phyloP scores from a whole-genome alignment of 1,139 yeast species.

The Scheffersomyces cryptocercus region DNA sequence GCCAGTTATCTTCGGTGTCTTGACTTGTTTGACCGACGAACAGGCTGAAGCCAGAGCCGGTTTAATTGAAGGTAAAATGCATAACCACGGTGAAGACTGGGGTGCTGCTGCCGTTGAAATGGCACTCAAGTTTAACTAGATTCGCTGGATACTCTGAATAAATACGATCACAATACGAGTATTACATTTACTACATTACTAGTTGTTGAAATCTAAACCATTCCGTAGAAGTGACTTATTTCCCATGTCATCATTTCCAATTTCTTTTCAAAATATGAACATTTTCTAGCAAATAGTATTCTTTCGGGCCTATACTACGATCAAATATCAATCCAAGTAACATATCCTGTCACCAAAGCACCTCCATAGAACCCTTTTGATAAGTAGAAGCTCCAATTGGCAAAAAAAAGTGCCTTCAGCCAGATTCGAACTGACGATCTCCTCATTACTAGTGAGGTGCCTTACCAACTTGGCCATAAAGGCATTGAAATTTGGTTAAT shows the following conservation, averaged over 20 bases:
- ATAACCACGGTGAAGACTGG: constrained; percentile 98
- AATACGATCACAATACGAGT: neutral
- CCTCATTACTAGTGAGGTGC: constrained; percentile 92
- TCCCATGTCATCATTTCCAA: too few relatives aligned
- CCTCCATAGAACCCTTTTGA: too few relatives aligned
- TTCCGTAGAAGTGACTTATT: too few relatives aligned
- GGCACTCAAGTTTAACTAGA: constrained; percentile 53
- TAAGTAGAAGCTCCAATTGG: neutral
- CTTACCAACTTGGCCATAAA: constrained; percentile 77
- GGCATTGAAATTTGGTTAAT: constrained; percentile 7
- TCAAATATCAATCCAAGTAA: too few relatives aligned
- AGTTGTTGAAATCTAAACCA: too few relatives aligned
- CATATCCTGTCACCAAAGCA: too few relatives aligned
- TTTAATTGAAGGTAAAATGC: constrained; percentile 68
- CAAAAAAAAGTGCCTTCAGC: constrained; percentile 60
- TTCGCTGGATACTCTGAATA: neutral
- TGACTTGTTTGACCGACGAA: constrained; percentile 90
- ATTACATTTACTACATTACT: neutral
- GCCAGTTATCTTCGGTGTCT: constrained; percentile 90
- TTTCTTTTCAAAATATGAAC: too few relatives aligned
- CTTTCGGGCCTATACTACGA: too few relatives aligned
- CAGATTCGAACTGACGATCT: constrained; percentile 89
- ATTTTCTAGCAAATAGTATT: too few relatives aligned
- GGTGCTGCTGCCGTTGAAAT: constrained; percentile 99
- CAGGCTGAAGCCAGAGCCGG: constrained; percentile 96